These are phyloP conservation scores for Acaromyces ingoldii DNA, from an alignment of 1,284 basidiomycete species.

Conservation along the genomic window DNA sequence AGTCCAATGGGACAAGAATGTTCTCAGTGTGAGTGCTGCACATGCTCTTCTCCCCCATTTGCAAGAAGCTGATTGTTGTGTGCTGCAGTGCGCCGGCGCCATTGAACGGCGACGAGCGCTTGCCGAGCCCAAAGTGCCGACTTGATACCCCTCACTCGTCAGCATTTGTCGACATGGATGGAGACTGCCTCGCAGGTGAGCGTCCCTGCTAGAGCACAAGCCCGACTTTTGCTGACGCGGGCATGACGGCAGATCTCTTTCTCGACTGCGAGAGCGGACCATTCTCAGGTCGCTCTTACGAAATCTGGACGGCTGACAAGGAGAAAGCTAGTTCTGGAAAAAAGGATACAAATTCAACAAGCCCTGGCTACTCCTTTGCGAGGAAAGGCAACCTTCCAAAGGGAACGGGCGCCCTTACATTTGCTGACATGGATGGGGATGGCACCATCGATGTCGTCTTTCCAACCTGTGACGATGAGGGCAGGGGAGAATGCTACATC, in stretches of 20 bases:
- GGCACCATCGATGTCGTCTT: constrained; percentile 95
- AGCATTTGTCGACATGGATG: constrained; percentile 89
- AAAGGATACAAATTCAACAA: constrained; percentile 63
- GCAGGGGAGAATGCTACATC: constrained; percentile 66
- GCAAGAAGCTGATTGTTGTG: too few relatives aligned
- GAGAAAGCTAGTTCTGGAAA: constrained; percentile 12
- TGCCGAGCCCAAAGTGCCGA: constrained; percentile 58
- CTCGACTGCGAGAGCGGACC: constrained; percentile 63
- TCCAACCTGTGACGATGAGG: constrained; percentile 65
- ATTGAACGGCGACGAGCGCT: neutral
- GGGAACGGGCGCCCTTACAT: constrained; percentile 74
- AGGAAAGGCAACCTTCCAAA: constrained; percentile 67
- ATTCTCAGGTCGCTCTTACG: constrained; percentile 59
- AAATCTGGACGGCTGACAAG: constrained; percentile 68
- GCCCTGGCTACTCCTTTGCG: constrained; percentile 67
- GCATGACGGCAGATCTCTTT: constrained; percentile 92
- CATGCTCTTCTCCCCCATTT: too few relatives aligned
- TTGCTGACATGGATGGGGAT: constrained; percentile 91
- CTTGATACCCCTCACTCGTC: constrained; percentile 85
- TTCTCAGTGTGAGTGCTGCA: constrained; percentile 5
- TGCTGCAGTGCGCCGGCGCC: too few relatives aligned
- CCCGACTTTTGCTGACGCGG: too few relatives aligned
- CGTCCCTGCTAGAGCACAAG: too few relatives aligned
- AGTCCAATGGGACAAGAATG: neutral
- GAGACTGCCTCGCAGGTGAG: constrained; percentile 90